A percentile compares a stretch with the other conserved stretches of the same genome.
Conservation (phyloP, 1,284 basidiomycete species). For the Kwoniella shivajii region DNA sequence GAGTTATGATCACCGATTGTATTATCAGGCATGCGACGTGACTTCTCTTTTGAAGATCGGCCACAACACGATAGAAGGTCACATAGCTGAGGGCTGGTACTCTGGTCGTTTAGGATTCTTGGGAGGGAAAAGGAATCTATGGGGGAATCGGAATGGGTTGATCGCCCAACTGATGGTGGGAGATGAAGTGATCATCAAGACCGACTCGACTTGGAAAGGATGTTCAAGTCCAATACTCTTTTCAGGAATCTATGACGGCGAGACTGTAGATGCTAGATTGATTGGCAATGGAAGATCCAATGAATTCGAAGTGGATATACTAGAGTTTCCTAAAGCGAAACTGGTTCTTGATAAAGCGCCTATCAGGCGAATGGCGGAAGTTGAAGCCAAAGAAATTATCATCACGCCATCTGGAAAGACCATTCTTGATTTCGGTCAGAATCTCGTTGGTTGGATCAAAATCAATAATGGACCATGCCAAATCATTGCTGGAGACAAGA, state of each 20-base stretch:
- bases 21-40: constrained; percentile 40
- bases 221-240: constrained; percentile 16
- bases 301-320: neutral
- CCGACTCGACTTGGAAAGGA: constrained; percentile 22
- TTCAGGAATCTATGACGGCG: constrained; percentile 25
- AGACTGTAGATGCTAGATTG: constrained; percentile 14
- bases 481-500: neutral
- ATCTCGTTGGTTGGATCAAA: constrained; percentile 20
- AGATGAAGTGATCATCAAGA: constrained; percentile 7
- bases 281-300: neutral
- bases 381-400: constrained; percentile 15
- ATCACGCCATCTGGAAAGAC: constrained; percentile 20
- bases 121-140: constrained; percentile 17
- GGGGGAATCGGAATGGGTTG: constrained; percentile 12
- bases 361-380: constrained; percentile 9
- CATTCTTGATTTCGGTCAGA: constrained; percentile 30
- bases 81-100: constrained; percentile 40
- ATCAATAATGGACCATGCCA: neutral
- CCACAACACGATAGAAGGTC: constrained; percentile 30
- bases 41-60: constrained; percentile 17
- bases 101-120: constrained; percentile 15
- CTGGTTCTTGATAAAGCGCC: constrained; percentile 23
- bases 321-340: constrained; percentile 1
- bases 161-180: constrained; percentile 22
- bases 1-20: constrained; percentile 37